A percentile compares a stretch with the other conserved stretches of the same genome.
phyloP scores from a whole-genome alignment of 352 stramenopile genomes.

The Globisporangium apiculatum region DNA sequence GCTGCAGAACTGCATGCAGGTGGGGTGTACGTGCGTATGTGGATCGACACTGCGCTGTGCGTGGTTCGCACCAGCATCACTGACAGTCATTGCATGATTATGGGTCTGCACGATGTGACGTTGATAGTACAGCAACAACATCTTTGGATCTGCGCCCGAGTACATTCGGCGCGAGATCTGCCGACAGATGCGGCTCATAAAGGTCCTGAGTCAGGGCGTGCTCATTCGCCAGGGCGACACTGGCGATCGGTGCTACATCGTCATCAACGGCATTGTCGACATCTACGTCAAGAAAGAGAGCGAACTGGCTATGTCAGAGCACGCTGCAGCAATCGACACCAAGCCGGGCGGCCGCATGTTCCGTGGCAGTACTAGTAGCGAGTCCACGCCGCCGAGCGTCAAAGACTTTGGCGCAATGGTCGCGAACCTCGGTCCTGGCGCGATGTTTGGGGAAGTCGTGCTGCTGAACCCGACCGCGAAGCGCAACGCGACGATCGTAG shows the following conservation, averaged over 20 bases:
- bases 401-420: constrained; percentile 54
- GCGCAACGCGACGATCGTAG: constrained; percentile 64
- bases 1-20: constrained; percentile 71
- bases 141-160: constrained; percentile 64
- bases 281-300: constrained; percentile 63
- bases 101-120: not conserved
- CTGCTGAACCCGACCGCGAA: constrained; percentile 55
- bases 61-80: not conserved
- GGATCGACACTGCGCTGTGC: not conserved
- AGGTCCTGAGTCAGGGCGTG: constrained; percentile 36
- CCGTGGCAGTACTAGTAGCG: not conserved
- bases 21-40: constrained; percentile 3
- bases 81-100: not conserved
- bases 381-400: not conserved
- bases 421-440: constrained; percentile 51
- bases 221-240: constrained; percentile 70
- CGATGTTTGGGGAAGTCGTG: constrained; percentile 76
- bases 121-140: constrained; percentile 67
- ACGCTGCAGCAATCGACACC: not conserved
- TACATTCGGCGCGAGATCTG: constrained; percentile 78
- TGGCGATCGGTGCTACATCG: constrained; percentile 70
- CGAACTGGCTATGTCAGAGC: constrained; percentile 12
- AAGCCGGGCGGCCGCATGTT: constrained; percentile 13
- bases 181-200: constrained; percentile 66
- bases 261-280: constrained; percentile 68